phyloP scores from a whole-genome alignment of 1,284 basidiomycete species.

The Rhizoctonia solani region DNA sequence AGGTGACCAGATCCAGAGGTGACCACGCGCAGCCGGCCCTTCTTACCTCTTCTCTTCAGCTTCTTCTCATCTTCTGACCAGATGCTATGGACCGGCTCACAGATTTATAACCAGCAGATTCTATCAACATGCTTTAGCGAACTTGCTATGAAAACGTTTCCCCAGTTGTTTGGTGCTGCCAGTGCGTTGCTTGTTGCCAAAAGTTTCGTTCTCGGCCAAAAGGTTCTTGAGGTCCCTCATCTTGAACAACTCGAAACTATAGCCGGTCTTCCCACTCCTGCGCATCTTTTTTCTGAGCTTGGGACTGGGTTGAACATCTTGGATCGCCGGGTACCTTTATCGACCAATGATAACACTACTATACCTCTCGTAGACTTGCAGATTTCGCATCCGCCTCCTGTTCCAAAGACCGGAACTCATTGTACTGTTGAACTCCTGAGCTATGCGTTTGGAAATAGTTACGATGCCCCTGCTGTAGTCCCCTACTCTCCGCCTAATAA shows the following conservation, averaged over 20 bases:
- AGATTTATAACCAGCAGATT: conserved; percentile 2
- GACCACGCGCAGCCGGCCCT: neutral
- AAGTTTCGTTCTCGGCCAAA: neutral
- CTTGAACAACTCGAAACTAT: conserved; percentile 20
- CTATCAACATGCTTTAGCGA: neutral
- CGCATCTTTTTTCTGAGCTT: conserved; percentile 35
- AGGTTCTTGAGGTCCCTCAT: neutral
- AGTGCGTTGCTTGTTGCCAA: too few species aligned
- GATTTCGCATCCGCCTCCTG: conserved; percentile 21
- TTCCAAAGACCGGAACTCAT: conserved; percentile 8
- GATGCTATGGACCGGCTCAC: neutral
- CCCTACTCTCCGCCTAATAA: conserved; percentile 20
- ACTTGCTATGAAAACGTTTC: neutral
- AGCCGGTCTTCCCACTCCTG: conserved; percentile 17
- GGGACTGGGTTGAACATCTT: conserved; percentile 36
- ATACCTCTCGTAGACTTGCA: conserved; percentile 42
- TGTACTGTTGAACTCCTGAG: conserved; percentile 33
- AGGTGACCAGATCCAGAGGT: too few species aligned
- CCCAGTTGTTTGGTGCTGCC: neutral
- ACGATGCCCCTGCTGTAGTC: conserved; percentile 33
- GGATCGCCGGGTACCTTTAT: conserved; percentile 46
- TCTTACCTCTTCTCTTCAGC: neutral
- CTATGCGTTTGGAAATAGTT: conserved; percentile 32
- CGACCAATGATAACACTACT: conserved; percentile 47
- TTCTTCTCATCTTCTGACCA: neutral